Evolutionary conservation across 1,284 basidiomycete genomes (phyloP).

Genomic region (Pulchroboletus neoregius): DNA sequence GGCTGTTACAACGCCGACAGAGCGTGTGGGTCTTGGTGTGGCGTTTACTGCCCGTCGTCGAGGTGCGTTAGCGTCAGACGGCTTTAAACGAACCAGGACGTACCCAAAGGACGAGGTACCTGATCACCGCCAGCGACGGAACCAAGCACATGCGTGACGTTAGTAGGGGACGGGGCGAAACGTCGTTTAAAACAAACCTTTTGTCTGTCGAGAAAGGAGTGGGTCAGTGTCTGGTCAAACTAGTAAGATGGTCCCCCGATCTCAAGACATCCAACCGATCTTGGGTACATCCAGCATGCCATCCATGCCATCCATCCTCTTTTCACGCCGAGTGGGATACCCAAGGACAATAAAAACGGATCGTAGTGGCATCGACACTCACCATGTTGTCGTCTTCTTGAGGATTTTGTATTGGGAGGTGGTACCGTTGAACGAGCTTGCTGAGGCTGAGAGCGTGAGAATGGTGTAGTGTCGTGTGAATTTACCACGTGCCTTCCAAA

Average conservation of each 20-base stretch:
- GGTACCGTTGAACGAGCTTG: constrained; percentile 5
- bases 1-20: constrained; percentile 90
- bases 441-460: constrained; percentile 26
- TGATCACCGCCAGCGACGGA: constrained; percentile 31
- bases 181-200: constrained; percentile 55
- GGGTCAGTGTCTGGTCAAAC: constrained; percentile 27
- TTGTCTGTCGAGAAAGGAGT: constrained; percentile 49
- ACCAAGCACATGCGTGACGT: constrained; percentile 1
- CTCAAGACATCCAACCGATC: constrained; percentile 30
- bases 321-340: constrained; percentile 28
- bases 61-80: neutral
- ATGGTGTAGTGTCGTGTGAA: constrained; percentile 4
- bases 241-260: too few relatives aligned
- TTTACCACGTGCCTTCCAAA: constrained; percentile 6
- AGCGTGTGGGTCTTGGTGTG: constrained; percentile 99
- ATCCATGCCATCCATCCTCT: constrained; percentile 6
- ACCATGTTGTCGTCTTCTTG: constrained; percentile 41
- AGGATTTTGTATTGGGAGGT: constrained; percentile 31
- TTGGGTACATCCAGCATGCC: constrained; percentile 15
- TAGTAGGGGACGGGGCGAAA: neutral
- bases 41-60: constrained; percentile 81
- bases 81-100: constrained; percentile 24
- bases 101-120: constrained; percentile 91
- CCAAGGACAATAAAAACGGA: neutral
- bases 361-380: constrained; percentile 24